A percentile compares a stretch with the other conserved stretches of the same genome.
phyloP scores from a whole-genome alignment of 495 filamentous ascomycete genomes.

The Neohortaea acidophila region DNA sequence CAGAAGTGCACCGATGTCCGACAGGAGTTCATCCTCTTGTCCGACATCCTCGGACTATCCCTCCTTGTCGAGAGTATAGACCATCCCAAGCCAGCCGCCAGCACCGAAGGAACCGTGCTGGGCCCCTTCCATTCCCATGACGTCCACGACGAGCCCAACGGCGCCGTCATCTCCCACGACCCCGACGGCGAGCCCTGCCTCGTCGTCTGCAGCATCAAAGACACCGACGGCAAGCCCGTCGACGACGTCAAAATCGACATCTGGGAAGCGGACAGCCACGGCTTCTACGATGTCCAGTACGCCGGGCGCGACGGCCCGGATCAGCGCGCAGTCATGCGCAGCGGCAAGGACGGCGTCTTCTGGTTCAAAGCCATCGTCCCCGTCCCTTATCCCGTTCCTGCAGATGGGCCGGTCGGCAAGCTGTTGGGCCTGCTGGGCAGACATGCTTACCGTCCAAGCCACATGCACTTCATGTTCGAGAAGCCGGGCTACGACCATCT shows the following conservation, averaged over 20 bases:
- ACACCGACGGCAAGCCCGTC: slow-evolving; percentile 53
- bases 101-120: slow-evolving; percentile 78
- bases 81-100: slow-evolving; percentile 62
- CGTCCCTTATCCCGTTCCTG: slow-evolving; percentile 77
- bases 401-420: slow-evolving; percentile 78
- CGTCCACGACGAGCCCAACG: slow-evolving; percentile 47
- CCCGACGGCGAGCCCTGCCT: slow-evolving; percentile 56
- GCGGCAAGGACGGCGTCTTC: slow-evolving; percentile 54
- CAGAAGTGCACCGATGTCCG: slow-evolving; percentile 31
- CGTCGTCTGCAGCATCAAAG: slow-evolving; percentile 58
- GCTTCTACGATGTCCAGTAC: slow-evolving; percentile 85
- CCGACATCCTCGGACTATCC: slow-evolving; percentile 78
- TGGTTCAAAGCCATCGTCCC: slow-evolving; percentile 83
- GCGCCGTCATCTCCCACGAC: slow-evolving; percentile 57
- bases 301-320: slow-evolving; percentile 52
- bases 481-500: slow-evolving; percentile 73
- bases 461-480: slow-evolving; percentile 94
- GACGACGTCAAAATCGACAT: slow-evolving; percentile 65
- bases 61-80: slow-evolving; percentile 82
- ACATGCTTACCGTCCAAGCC: slow-evolving; percentile 69
- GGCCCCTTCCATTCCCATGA: slow-evolving; percentile 93
- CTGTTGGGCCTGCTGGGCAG: slow-evolving; percentile 54
- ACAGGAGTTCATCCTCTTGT: slow-evolving; percentile 89
- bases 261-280: slow-evolving; percentile 82
- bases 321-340: slow-evolving; percentile 65